phyloP scores from a whole-genome alignment of 106 monocot species.

The Dioscorea zingiberensis region DNA sequence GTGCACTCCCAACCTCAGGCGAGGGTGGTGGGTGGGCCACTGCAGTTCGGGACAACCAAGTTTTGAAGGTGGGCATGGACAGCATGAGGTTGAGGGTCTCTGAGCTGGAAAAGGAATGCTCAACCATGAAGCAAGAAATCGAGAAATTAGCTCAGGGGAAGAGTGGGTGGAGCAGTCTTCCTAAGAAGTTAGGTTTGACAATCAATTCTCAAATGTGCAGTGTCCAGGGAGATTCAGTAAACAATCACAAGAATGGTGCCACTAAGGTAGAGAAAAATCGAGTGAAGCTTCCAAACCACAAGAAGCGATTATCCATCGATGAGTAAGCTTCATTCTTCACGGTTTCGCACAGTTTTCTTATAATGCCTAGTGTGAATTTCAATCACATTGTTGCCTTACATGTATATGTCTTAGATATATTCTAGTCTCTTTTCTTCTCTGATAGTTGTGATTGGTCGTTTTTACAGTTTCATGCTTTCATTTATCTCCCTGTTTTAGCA shows the following conservation, averaged over 20 bases:
- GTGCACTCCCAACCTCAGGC: not conserved
- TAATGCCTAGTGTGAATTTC: too few species aligned
- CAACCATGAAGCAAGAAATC: conserved; percentile 43
- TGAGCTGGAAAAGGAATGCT: conserved; percentile 40
- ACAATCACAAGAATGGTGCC: conserved; percentile 4
- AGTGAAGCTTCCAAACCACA: conserved; percentile 4
- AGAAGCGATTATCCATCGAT: not conserved
- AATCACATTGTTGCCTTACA: too few species aligned
- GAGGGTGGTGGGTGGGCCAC: conserved; percentile 29
- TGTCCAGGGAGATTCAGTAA: conserved; percentile 20
- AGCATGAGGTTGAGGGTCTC: conserved; percentile 35
- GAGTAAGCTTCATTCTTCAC: not conserved
- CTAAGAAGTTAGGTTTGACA: conserved; percentile 35
- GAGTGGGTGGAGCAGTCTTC: conserved; percentile 18
- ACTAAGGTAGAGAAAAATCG: not conserved
- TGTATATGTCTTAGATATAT: too few species aligned
- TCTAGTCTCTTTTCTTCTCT: too few species aligned
- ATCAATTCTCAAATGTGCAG: conserved; percentile 46
- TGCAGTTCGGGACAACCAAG: conserved; percentile 37
- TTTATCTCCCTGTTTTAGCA: too few species aligned
- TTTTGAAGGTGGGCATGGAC: conserved; percentile 44
- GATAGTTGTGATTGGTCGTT: too few species aligned
- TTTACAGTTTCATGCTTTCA: too few species aligned
- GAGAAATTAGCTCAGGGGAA: conserved; percentile 26
- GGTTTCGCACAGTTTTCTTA: too few species aligned